Evolutionary conservation across 805 yeast genomes (phyloP).

Genomic region (Ogataea sp.): DNA sequence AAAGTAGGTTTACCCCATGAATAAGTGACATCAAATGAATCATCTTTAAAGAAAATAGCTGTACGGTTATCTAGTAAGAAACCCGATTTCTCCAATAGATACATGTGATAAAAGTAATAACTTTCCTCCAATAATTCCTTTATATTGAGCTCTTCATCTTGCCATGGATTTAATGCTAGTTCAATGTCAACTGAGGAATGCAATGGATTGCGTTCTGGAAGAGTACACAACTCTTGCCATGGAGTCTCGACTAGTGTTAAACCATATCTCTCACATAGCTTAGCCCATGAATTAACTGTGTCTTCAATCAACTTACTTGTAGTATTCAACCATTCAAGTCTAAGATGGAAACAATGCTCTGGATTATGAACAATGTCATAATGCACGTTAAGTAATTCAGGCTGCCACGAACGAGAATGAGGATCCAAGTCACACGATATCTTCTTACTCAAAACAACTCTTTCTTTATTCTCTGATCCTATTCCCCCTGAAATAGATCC

Average conservation of each 20-base stretch:
- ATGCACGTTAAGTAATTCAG: constrained; percentile 75
- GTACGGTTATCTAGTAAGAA: constrained; percentile 80
- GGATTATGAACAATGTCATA: constrained; percentile 92
- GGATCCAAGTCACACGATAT: constrained; percentile 74
- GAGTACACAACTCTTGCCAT: constrained; percentile 73
- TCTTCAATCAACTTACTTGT: constrained; percentile 84
- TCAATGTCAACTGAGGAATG: constrained; percentile 72
- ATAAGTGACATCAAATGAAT: constrained; percentile 58
- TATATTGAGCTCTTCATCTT: constrained; percentile 41
- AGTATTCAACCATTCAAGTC: constrained; percentile 88
- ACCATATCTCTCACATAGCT: constrained; percentile 82
- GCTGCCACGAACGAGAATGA: constrained; percentile 56
- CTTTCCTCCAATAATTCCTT: constrained; percentile 36
- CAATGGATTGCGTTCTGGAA: constrained; percentile 77
- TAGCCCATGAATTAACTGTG: constrained; percentile 64
- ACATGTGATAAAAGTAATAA: constrained; percentile 70
- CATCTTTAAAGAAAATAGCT: constrained; percentile 45
- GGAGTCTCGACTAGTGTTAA: constrained; percentile 80
- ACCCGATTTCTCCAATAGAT: constrained; percentile 58
- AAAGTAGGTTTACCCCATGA: constrained; percentile 90
- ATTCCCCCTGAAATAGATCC: no score
- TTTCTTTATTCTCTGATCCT: constrained; percentile 3
- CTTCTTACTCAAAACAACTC: constrained; percentile 57
- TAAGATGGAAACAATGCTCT: constrained; percentile 84
- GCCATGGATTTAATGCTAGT: constrained; percentile 67